Evolutionary conservation across 2,329 filamentous ascomycete species (phyloP), one percentile per base, ranked within the genome.

Genomic region (Venturia aucupariae): DNA sequence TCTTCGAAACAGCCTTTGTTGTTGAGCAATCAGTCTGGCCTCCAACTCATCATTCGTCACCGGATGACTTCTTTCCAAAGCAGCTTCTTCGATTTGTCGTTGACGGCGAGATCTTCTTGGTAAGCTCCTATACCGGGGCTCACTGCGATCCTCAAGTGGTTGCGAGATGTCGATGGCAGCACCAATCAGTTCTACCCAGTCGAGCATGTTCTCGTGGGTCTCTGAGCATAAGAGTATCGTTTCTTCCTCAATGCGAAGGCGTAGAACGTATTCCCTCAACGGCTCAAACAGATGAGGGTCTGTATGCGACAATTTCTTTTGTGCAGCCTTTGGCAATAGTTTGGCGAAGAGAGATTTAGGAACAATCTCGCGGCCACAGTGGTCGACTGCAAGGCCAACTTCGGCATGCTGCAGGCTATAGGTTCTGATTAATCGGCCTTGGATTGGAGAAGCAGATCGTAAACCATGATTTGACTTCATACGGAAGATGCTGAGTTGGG

Each of bases 341-440:
- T 78, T 75, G 10, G 77, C 79, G 48, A 81, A 73, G 5, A 77
- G 72, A 13, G 75, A 78, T 64, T 77, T 76, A 10, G 79, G 79
- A 0, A 75, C 68, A 38, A 80, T 68, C 2, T 75, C 65, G 0
- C 71, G 72, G 82, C 90, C 89, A 69, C 82, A 80, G 72, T 89
- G 88, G 73, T 92, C 89, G 19, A 85, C 82, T 11, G 89, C 89
- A 67, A 91, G 83, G 13, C 89, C 89, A 27, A 88, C 84, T 73
- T 92, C 89, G 27, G 88, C 89, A 71, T 91, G 86, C 67, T 90
- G 82, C 60, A 92, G 79, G 62, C 85, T 88, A 72, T 90, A 92
- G n/a, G 81, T 83, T 72, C 80, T 84, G 67, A 90, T 77, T 44
- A 90, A 75, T 83, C 83, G 75, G 87, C 48, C 75, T 78, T 78